Conservation (phyloP, 768 basidiomycete genomes). For the Megacollybia marginata region DNA sequence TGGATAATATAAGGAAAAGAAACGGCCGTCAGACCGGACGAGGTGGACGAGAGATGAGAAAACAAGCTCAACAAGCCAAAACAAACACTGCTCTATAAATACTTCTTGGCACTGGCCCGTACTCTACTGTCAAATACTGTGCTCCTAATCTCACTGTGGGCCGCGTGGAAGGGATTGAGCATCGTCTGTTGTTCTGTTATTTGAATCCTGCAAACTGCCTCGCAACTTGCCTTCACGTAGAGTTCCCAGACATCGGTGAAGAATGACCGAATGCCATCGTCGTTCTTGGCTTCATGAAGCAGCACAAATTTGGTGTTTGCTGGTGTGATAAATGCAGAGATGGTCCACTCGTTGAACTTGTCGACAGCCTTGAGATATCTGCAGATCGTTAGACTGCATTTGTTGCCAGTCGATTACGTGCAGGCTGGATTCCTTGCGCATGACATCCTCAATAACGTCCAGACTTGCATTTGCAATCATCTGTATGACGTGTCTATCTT, state of each 20-base stretch:
- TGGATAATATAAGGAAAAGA: constrained; percentile 13
- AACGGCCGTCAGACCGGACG: constrained; percentile 21
- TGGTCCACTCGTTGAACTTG: constrained; percentile 98
- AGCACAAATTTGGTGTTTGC: constrained; percentile 93
- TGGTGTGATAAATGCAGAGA: constrained; percentile 93
- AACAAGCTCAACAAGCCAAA: constrained; percentile 17
- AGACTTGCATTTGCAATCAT: constrained; percentile 98
- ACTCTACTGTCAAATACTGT: constrained; percentile 77
- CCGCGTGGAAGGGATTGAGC: constrained; percentile 95
- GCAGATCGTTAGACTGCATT: constrained; percentile 4
- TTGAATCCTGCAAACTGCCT: neutral
- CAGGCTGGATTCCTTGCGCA: constrained; percentile 77
- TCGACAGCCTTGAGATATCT: constrained; percentile 97
- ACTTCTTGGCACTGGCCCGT: constrained; percentile 78
- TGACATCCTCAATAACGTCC: constrained; percentile 91
- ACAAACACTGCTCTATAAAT: constrained; percentile 41
- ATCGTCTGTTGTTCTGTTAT: constrained; percentile 46
- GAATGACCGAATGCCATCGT: constrained; percentile 91
- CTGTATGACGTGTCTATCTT: constrained; percentile 92
- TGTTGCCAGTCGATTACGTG: constrained; percentile 28
- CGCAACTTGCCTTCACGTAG: constrained; percentile 78
- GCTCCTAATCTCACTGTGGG: constrained; percentile 78
- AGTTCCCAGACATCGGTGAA: constrained; percentile 96
- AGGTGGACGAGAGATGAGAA: constrained; percentile 22
- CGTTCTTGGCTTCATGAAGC: constrained; percentile 92